Base-by-base conservation (phyloP, 2,329 filamentous ascomycete species). In the Phialophora tarda region DNA sequence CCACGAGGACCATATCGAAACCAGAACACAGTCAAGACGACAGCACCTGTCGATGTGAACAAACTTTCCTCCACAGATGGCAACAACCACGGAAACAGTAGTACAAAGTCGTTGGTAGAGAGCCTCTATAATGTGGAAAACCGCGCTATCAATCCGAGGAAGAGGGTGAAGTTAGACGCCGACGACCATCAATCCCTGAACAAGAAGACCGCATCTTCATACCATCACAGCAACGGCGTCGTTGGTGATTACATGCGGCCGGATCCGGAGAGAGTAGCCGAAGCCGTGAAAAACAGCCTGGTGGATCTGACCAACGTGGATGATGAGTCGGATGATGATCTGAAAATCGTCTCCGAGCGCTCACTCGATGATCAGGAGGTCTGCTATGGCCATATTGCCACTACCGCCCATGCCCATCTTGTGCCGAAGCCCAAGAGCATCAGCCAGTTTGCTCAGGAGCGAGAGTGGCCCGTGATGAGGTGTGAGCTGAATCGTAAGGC, bases 101-200 rank as follows among this genome's bases (percentile, higher is more conserved):
- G 60, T 51, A 63, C 64, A 30, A 69, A 79, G 80, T 63, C 86
- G 26, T 63, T 93, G 80, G 86, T 96, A 54, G 91, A 96, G 77
- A 85, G 87, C 34, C 83, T 93, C 75, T 91, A 93, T 75, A 88
- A 89, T 71, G 86, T 96, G 14, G 85, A 91, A 71, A 84, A 89
- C 59, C 89, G 93, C 28, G 81, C 82, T 72, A 81, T 74, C 69
- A 82, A 76, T 74, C 86, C 90, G 23, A 80, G 83, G 30, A 94
- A 94, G 78, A 88, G 88, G 59, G 79, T 87, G 61, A 93, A 88
- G 74, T 77, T 85, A 47, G 21, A 64, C 24, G 55, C 65, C 80
- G 21, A 73, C 78, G 32, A 41, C 3, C 28, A 41, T 23, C 12
- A 54, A 38, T 6, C 44, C 26, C 38, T 61, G 5, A 64, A 65